Evolutionary conservation across 495 filamentous ascomycete genomes (phyloP), one percentile per base, ranked within the genome.

Genomic region (Trichoderma asperelloides): DNA sequence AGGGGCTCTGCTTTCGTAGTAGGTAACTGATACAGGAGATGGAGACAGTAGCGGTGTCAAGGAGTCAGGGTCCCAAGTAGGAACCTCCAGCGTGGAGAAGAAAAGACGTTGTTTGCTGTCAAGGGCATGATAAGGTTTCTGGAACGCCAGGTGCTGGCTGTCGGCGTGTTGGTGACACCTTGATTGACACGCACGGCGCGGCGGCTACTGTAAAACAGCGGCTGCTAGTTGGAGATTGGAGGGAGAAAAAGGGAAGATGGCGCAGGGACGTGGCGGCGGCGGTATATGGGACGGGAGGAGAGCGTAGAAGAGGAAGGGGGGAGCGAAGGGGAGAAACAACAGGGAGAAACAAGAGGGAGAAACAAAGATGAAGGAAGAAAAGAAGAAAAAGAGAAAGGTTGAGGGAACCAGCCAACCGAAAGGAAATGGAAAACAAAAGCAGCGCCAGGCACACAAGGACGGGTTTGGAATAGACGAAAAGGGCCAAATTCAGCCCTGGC

Each of bases 401-500:
- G 55, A 18, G 55, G 55, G 25, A 60, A 30, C 23, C 9, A 60
- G 15, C 23, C 9, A 21, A 23, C 18, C 8, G 41, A 18, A 4
- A 18, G 16, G 41, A 18, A 45, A 45, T 16, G 13, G 47, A 21
- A 21, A 51, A 23, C 21, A 1, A 51, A 21, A 51, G n/a, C 8
- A 23, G 21, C 47, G 23, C 41, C 41, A 51, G 47, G 18, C 21
- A 21, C 47, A 51, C 18, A n/a, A 47, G 15, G 18, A 47, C 15
- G 8, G 5, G 15, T n/a, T 47, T 23, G 47, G 18, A 9, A 21
- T 9, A 23, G 47, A 5, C 43, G n/a, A 51, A 18, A n/a, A 30
- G 55, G 55, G 25, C 55, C 55, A 30, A 15, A 60, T 28, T 30
- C 55, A 60, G 55, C 55, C 55, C 55, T 60, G 55, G 55, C 55